phyloP scores from a whole-genome alignment of 148 eudicot species.

The Vaccinium myrtillus region DNA sequence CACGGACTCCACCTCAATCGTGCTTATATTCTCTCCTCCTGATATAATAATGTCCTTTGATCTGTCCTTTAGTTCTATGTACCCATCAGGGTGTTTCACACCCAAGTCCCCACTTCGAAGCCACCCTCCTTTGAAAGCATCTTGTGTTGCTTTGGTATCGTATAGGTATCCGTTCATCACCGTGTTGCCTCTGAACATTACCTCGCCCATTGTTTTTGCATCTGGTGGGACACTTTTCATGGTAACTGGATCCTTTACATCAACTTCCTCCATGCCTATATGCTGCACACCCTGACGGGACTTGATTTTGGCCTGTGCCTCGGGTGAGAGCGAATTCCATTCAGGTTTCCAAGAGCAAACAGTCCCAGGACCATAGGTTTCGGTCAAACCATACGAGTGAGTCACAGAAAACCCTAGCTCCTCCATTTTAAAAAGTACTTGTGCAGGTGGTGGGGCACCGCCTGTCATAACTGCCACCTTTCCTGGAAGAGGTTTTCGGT shows the following conservation, averaged over 20 bases:
- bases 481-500: conserved; percentile 38
- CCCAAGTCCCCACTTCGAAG: conserved; percentile 66
- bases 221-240: conserved; percentile 60
- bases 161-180: conserved; percentile 70
- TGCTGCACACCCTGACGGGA: conserved; percentile 65
- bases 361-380: conserved; percentile 70
- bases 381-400: conserved; percentile 69
- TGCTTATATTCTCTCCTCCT: conserved; percentile 77
- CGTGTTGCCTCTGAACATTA: conserved; percentile 76
- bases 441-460: conserved; percentile 66
- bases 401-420: conserved; percentile 50
- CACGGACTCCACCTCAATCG: conserved; percentile 65
- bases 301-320: conserved; percentile 44
- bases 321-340: conserved; percentile 48
- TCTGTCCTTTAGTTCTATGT: conserved; percentile 64
- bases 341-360: conserved; percentile 66
- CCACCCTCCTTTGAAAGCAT: conserved; percentile 69
- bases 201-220: conserved; percentile 67
- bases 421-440: conserved; percentile 56
- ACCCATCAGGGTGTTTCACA: conserved; percentile 57
- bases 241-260: conserved; percentile 50
- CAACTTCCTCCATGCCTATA: conserved; percentile 54
- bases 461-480: conserved; percentile 59
- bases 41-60: conserved; percentile 70
- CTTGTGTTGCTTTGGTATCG: conserved; percentile 44